These are phyloP conservation scores for Backusella parvicylindrica DNA, from an alignment of 192 early-diverging fungal genomes.

Conservation along the genomic window DNA sequence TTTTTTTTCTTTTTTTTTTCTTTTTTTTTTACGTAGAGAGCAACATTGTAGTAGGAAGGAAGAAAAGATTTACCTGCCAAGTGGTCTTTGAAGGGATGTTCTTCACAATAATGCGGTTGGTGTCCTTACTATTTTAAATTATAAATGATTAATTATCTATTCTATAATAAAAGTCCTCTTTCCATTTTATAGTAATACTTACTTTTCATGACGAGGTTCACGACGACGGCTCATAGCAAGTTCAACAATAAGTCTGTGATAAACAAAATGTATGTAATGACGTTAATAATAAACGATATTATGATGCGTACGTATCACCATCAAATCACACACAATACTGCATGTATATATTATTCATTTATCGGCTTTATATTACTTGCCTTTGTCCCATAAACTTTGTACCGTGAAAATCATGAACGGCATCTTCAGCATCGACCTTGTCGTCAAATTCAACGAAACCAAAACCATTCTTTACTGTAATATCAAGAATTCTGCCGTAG, in stretches of 20 bases:
- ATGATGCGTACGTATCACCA: no score
- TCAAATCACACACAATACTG: neutral
- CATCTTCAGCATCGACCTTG: constrained; percentile 84
- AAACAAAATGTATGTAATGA: neutral
- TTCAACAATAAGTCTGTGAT: constrained; percentile 73
- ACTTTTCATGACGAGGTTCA: constrained; percentile 37
- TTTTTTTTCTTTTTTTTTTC: neutral
- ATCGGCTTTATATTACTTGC: constrained; percentile 35
- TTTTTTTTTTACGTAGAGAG: neutral
- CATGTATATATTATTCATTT: neutral
- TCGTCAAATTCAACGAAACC: constrained; percentile 94
- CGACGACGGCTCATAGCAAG: constrained; percentile 64
- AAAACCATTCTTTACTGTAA: constrained; percentile 81
- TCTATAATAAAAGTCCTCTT: no score
- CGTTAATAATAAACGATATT: no score
- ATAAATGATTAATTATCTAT: neutral
- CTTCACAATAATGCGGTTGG: constrained; percentile 73
- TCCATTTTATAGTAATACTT: neutral
- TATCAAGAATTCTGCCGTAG: constrained; percentile 80
- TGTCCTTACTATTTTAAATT: neutral
- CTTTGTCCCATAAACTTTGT: constrained; percentile 82
- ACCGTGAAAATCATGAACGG: constrained; percentile 80
- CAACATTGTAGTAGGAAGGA: constrained; percentile 22
- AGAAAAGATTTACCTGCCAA: constrained; percentile 73
- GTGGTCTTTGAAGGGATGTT: constrained; percentile 76